A percentile compares a stretch with the other conserved stretches of the same genome.
Evolutionary conservation across 768 basidiomycete genomes (phyloP).

Genomic region (Holtermanniella nyarrowii): DNA sequence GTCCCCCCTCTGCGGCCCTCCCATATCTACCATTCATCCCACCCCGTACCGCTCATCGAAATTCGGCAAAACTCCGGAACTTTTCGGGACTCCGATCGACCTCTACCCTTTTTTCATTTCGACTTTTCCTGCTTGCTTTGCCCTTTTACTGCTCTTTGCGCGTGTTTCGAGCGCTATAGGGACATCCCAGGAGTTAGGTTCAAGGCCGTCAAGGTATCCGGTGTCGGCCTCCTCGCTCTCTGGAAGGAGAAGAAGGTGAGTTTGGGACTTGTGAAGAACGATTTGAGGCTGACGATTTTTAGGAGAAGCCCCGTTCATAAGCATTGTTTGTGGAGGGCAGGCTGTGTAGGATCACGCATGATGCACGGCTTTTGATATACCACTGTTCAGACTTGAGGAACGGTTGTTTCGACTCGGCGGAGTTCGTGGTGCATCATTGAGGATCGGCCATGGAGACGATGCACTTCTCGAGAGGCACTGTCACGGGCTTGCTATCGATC

Average conservation of each 20-base stretch:
- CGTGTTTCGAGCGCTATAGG: slow-evolving; percentile 9
- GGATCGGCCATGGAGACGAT: too few relatives aligned
- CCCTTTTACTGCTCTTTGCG: not conserved
- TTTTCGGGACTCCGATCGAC: too few relatives aligned
- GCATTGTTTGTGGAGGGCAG: slow-evolving; percentile 3
- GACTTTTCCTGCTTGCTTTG: not conserved
- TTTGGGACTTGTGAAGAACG: not conserved
- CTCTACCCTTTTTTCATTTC: too few relatives aligned
- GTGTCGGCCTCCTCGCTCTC: slow-evolving; percentile 92
- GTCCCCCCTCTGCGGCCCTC: too few relatives aligned
- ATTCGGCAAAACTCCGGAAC: too few relatives aligned
- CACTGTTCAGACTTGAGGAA: too few relatives aligned
- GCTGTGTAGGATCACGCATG: not conserved
- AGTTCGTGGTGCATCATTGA: too few relatives aligned
- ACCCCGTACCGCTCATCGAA: too few relatives aligned
- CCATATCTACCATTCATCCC: not conserved
- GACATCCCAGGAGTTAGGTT: slow-evolving; percentile 99
- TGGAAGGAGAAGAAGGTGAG: slow-evolving; percentile 98
- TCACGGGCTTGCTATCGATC: too few relatives aligned
- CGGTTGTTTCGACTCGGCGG: too few relatives aligned
- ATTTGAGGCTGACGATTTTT: slow-evolving; percentile 9
- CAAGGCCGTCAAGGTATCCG: slow-evolving; percentile 99
- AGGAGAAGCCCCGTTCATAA: slow-evolving; percentile 68
- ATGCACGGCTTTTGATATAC: not conserved
- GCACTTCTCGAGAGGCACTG: too few relatives aligned